phyloP scores from a whole-genome alignment of 2,329 filamentous ascomycete species.

The Fusarium sp. region DNA sequence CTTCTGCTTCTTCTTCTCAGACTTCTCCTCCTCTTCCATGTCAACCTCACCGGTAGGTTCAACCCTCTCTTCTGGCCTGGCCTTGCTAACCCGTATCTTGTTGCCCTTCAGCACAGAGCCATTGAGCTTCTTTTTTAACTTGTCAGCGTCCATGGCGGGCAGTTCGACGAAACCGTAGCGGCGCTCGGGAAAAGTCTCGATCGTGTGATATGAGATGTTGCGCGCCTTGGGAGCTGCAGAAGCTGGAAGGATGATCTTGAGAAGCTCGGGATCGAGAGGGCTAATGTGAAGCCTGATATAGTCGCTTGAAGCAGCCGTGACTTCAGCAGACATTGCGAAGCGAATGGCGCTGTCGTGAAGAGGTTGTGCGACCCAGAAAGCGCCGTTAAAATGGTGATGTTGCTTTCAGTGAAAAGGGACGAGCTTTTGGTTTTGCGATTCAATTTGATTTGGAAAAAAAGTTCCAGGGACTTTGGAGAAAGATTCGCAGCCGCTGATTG shows the following conservation, averaged over 20 bases:
- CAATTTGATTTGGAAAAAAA: constrained; percentile 38
- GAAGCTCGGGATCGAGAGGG: constrained; percentile 80
- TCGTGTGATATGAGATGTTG: constrained; percentile 87
- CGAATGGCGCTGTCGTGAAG: constrained; percentile 9
- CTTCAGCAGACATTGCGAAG: constrained; percentile 43
- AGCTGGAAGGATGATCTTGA: constrained; percentile 77
- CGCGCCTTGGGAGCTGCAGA: constrained; percentile 73
- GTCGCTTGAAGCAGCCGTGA: constrained; percentile 36
- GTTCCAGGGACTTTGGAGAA: constrained; percentile 22
- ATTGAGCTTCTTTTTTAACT: constrained; percentile 89
- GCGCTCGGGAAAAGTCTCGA: constrained; percentile 90
- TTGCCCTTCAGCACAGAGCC: constrained; percentile 84
- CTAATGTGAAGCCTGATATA: constrained; percentile 79
- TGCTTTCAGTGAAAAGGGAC: constrained; percentile 27
- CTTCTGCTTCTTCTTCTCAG: constrained; percentile 52
- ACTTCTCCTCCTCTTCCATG: constrained; percentile 43
- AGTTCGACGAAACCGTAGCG: constrained; percentile 92
- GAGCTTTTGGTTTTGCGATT: constrained; percentile 22
- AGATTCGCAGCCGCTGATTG: constrained; percentile 33
- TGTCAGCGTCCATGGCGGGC: constrained; percentile 84
- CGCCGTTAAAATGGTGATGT: constrained; percentile 17
- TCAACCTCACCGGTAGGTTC: constrained; percentile 50
- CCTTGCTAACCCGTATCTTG: constrained; percentile 87
- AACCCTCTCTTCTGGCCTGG: constrained; percentile 66
- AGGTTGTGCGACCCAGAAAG: constrained; percentile 35